Conservation (phyloP, 345 rosid species). For the Pugionium dolabratum region DNA sequence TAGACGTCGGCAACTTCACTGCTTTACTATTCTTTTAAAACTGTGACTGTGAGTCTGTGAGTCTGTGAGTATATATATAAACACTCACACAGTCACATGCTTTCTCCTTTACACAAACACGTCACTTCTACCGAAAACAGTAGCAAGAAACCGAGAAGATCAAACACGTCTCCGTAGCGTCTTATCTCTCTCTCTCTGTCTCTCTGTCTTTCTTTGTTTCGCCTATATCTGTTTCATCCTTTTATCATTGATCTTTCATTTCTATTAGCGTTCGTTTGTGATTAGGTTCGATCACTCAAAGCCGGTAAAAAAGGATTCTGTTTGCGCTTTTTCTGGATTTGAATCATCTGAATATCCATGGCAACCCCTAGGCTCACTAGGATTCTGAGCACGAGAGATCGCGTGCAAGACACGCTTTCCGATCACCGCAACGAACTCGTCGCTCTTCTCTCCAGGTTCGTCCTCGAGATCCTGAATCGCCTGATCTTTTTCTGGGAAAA, state of each 20-base stretch:
- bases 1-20: conserved; percentile 11
- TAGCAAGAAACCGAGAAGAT: conserved; percentile 29
- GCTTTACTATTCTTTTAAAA: conserved; percentile 3
- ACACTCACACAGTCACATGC: conserved; percentile 26
- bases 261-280: not conserved
- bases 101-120: conserved; percentile 26
- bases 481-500: conserved; percentile 19
- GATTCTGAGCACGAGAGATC: conserved; percentile 74
- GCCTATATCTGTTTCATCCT: not conserved
- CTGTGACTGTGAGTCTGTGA: not conserved
- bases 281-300: conserved; percentile 8
- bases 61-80: not conserved
- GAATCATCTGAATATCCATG: conserved; percentile 47
- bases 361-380: conserved; percentile 55
- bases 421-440: conserved; percentile 89
- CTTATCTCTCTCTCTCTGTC: conserved; percentile 3
- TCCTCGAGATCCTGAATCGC: not conserved
- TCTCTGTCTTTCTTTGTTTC: no score
- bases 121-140: conserved; percentile 25
- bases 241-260: not conserved
- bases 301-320: not conserved
- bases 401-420: conserved; percentile 87
- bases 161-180: conserved; percentile 33
- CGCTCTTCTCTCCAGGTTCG: conserved; percentile 88
- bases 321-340: no score